Evolutionary conservation across 306 rosid species (phyloP).

Genomic region (Comarum palustre): DNA sequence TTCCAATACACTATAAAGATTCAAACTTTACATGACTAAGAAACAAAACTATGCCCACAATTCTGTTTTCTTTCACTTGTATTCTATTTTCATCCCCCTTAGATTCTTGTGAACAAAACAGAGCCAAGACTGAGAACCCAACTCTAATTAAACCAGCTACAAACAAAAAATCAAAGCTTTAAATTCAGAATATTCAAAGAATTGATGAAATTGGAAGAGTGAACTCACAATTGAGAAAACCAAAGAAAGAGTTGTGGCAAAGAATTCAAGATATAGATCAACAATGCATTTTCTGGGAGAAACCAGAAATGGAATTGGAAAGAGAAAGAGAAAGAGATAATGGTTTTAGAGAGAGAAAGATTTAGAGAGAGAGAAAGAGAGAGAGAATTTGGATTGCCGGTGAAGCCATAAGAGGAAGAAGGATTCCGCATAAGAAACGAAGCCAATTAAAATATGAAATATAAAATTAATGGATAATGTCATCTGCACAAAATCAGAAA

Average conservation of each 20-base stretch:
- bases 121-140: slow-evolving; percentile 31
- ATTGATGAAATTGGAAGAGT: slow-evolving; percentile 14
- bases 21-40: background rate
- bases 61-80: background rate
- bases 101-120: slow-evolving; percentile 31
- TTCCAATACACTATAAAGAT: slow-evolving; percentile 2
- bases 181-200: slow-evolving; percentile 20
- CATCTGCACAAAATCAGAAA: too few species aligned
- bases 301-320: slow-evolving; percentile 24
- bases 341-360: slow-evolving; percentile 23
- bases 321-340: slow-evolving; percentile 10
- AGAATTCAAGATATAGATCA: slow-evolving; percentile 32
- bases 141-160: slow-evolving; percentile 33
- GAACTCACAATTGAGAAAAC: slow-evolving; percentile 44
- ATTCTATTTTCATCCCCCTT: slow-evolving; percentile 7
- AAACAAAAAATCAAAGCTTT: slow-evolving; percentile 9
- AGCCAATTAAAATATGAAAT: slow-evolving; percentile 18
- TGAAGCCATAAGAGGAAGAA: slow-evolving; percentile 37
- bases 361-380: slow-evolving; percentile 45
- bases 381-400: slow-evolving; percentile 42
- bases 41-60: slow-evolving; percentile 5
- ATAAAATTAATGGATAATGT: background rate
- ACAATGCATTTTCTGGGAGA: slow-evolving; percentile 42
- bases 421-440: slow-evolving; percentile 49
- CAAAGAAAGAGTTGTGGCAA: background rate